Conservation (phyloP, 768 basidiomycete genomes). For the Lactarius vividus region DNA sequence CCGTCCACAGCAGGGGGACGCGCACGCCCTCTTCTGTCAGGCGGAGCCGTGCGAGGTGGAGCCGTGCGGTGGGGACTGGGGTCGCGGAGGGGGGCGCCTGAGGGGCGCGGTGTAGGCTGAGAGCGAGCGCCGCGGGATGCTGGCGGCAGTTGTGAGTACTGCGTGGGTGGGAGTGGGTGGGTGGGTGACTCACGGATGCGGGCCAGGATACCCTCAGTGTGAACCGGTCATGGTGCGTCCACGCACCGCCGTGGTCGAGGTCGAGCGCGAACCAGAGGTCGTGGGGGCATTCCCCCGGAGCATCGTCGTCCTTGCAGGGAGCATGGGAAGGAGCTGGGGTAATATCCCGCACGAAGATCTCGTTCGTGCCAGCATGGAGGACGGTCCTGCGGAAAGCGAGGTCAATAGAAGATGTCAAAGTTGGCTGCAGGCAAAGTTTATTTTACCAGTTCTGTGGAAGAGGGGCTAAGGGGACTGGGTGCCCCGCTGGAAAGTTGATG, state of each 20-base stretch:
- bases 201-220: conserved; percentile 39
- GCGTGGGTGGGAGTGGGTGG: not conserved
- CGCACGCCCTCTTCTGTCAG: conserved; percentile 52
- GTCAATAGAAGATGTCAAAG: not conserved
- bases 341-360: conserved; percentile 44
- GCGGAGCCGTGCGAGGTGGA: conserved; percentile 57
- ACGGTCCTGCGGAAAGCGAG: conserved; percentile 37
- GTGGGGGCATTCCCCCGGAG: conserved; percentile 28
- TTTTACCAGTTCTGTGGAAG: conserved; percentile 30
- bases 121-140: conserved; percentile 4
- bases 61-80: conserved; percentile 35
- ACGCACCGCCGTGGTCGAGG: conserved; percentile 30
- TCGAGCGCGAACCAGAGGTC: conserved; percentile 36
- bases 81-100: too few relatives aligned
- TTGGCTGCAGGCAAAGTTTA: not conserved
- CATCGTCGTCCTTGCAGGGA: conserved; percentile 37
- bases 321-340: conserved; percentile 38
- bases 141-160: not conserved
- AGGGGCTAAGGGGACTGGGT: conserved; percentile 31
- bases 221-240: conserved; percentile 33
- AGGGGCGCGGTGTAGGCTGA: conserved; percentile 1
- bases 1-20: conserved; percentile 35
- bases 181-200: conserved; percentile 34
- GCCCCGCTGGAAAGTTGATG: conserved; percentile 47
- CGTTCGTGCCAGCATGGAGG: conserved; percentile 36